phyloP scores from a whole-genome alignment of 768 basidiomycete genomes.

The Leccinum fibrillosum region DNA sequence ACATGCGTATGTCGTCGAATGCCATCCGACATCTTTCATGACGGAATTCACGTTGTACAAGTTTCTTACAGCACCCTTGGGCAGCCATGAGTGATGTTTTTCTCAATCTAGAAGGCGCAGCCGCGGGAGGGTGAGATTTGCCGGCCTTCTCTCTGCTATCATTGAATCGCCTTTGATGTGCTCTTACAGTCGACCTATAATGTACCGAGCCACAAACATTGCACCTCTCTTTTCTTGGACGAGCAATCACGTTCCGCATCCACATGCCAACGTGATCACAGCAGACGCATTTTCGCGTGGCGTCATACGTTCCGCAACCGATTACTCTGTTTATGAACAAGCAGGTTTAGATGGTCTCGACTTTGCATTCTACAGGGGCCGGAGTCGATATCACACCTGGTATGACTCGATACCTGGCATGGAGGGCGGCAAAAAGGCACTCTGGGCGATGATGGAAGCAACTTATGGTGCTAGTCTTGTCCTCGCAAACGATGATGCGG shows the following conservation, averaged over 20 bases:
- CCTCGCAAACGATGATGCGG: conserved; percentile 46
- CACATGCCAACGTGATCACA: conserved; percentile 69
- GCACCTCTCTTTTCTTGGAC: conserved; percentile 54
- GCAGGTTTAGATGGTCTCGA: conserved; percentile 68
- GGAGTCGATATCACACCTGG: conserved; percentile 75
- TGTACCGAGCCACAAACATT: conserved; percentile 70
- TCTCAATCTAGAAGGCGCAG: no score
- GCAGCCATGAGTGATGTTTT: no score
- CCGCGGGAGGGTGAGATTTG: no score
- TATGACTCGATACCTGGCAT: conserved; percentile 64
- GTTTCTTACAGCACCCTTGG: no score
- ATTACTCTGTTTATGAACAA: conserved; percentile 65
- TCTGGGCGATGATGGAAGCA: conserved; percentile 82
- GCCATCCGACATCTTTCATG: not conserved
- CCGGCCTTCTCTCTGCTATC: not conserved
- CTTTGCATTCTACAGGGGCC: conserved; percentile 72
- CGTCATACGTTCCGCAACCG: conserved; percentile 65
- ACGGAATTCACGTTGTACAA: no score
- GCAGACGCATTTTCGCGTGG: conserved; percentile 68
- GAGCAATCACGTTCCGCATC: conserved; percentile 48
- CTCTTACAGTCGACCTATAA: conserved; percentile 57
- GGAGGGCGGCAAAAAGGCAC: conserved; percentile 47
- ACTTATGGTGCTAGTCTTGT: conserved; percentile 51
- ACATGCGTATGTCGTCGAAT: conserved; percentile 43
- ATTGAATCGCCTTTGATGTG: not conserved